Conservation (phyloP, 306 rosid genomes). For the Lotus japonicus region DNA sequence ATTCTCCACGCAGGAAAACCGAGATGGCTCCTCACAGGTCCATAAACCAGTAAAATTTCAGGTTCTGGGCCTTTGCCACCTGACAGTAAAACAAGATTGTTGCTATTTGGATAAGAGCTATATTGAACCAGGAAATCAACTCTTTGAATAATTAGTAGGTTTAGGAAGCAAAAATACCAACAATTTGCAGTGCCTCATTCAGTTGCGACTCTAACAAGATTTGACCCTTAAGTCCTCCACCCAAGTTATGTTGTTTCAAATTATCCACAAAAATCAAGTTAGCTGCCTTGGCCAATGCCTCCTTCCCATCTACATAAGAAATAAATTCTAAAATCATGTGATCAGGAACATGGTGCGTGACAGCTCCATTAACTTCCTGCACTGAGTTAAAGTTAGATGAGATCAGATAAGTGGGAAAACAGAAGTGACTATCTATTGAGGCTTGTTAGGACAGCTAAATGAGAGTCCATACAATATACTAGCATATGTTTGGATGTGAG, state of each 20-base stretch:
- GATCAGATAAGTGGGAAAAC: conserved; percentile 11
- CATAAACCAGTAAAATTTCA: conserved; percentile 77
- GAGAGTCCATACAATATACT: no score
- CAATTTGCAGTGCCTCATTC: conserved; percentile 59
- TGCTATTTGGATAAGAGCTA: background rate
- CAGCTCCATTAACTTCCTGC: conserved; percentile 48
- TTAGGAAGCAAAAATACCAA: conserved; percentile 51
- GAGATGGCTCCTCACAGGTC: conserved; percentile 85
- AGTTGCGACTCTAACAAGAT: conserved; percentile 48
- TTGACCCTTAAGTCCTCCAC: conserved; percentile 32
- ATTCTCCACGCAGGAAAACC: conserved; percentile 97
- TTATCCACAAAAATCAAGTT: conserved; percentile 55
- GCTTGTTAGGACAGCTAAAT: no score
- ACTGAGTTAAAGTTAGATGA: conserved; percentile 22
- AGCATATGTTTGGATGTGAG: no score
- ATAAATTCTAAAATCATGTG: conserved; percentile 57
- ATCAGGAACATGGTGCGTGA: conserved; percentile 22
- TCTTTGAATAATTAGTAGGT: conserved; percentile 20
- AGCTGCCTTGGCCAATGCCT: conserved; percentile 71
- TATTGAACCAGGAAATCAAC: conserved; percentile 12
- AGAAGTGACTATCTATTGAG: background rate
- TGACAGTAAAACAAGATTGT: conserved; percentile 22
- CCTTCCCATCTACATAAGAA: conserved; percentile 72
- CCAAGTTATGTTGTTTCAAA: conserved; percentile 31
- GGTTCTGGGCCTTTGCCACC: conserved; percentile 78